Evolutionary conservation across 768 basidiomycete species (phyloP).

Genomic region (Tricholomella constricta): DNA sequence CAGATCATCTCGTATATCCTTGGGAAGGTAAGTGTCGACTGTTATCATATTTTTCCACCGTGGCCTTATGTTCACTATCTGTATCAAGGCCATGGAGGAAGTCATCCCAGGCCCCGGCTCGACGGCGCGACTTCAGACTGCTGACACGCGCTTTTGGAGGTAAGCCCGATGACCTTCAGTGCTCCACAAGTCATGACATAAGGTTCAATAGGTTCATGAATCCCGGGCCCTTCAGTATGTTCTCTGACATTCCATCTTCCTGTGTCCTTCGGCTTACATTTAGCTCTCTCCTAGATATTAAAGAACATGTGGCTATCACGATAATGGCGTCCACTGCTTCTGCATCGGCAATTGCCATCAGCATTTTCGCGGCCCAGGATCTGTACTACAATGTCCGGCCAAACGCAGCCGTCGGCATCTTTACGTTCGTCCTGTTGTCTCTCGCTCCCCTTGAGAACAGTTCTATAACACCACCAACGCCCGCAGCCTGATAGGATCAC

Average conservation of each 20-base stretch:
- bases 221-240: constrained; percentile 53
- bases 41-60: no score
- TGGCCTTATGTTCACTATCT: background rate
- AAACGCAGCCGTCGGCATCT: constrained; percentile 42
- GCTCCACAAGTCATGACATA: background rate
- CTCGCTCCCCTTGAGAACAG: background rate
- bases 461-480: constrained; percentile 2
- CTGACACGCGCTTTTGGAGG: constrained; percentile 39
- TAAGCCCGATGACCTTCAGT: background rate
- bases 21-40: constrained; percentile 33
- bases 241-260: constrained; percentile 12
- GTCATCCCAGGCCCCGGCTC: constrained; percentile 24
- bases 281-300: constrained; percentile 20
- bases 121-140: constrained; percentile 21
- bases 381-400: constrained; percentile 48
- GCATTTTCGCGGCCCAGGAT: constrained; percentile 55
- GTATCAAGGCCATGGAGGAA: constrained; percentile 32
- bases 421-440: constrained; percentile 27
- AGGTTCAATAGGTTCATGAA: constrained; percentile 42
- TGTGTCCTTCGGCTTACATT: background rate
- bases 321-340: constrained; percentile 60
- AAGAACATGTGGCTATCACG: constrained; percentile 56
- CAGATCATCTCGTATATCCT: constrained; percentile 46
- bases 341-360: constrained; percentile 49
- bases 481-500: constrained; percentile 33